These are phyloP conservation scores for Penicillium psychrofluorescens DNA, from an alignment of 495 filamentous ascomycete genomes.

Conservation along the genomic window DNA sequence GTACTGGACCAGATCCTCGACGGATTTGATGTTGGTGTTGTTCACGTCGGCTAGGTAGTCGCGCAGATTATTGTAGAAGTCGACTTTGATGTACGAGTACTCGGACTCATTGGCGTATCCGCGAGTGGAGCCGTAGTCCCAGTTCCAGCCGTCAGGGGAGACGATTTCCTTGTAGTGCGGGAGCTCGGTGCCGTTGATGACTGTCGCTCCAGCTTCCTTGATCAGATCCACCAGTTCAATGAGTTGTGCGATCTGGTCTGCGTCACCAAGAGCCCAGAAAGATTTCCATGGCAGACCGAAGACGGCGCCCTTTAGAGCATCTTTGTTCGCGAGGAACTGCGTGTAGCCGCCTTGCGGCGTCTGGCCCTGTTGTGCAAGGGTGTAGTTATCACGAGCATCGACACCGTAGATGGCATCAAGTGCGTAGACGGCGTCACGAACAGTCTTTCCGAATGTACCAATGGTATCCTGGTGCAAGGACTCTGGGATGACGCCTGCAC, in stretches of 20 bases:
- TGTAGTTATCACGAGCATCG: slow-evolving; percentile 53
- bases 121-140: slow-evolving; percentile 59
- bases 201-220: slow-evolving; percentile 52
- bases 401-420: slow-evolving; percentile 61
- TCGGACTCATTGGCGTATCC: slow-evolving; percentile 64
- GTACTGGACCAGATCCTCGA: slow-evolving; percentile 63
- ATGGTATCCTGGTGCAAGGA: slow-evolving; percentile 59
- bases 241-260: slow-evolving; percentile 45
- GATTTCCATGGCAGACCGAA: slow-evolving; percentile 67
- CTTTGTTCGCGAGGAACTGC: slow-evolving; percentile 44
- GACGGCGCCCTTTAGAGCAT: slow-evolving; percentile 48
- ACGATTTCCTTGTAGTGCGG: slow-evolving; percentile 54
- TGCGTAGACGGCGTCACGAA: slow-evolving; percentile 57
- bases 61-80: slow-evolving; percentile 70
- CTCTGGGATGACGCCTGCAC: slow-evolving; percentile 59
- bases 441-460: slow-evolving; percentile 57
- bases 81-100: slow-evolving; percentile 64
- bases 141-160: slow-evolving; percentile 59
- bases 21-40: slow-evolving; percentile 54
- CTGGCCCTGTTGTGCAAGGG: slow-evolving; percentile 44
- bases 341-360: slow-evolving; percentile 49
- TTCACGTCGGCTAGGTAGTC: slow-evolving; percentile 57
- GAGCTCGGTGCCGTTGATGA: slow-evolving; percentile 65
- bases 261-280: slow-evolving; percentile 55
- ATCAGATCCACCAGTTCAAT: slow-evolving; percentile 48